Percentiles rank a stretch among this genome's conserved stretches.
phyloP scores from a whole-genome alignment of 345 rosid species.

The Turnera subulata region DNA sequence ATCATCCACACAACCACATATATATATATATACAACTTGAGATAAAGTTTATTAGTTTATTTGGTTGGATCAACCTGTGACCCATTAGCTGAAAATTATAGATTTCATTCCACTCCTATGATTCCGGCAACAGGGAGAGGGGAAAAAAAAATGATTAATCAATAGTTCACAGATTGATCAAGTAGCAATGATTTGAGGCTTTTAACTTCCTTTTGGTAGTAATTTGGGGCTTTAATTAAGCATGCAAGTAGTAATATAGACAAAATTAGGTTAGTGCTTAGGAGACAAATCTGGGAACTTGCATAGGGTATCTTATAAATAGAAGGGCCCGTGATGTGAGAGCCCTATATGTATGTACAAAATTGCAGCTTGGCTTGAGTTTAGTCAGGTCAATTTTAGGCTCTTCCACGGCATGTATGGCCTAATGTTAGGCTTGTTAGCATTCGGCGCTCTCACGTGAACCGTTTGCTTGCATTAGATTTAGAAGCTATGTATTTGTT shows the following conservation, averaged over 20 bases:
- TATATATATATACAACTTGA: too few relatives aligned
- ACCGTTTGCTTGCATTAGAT: too few relatives aligned
- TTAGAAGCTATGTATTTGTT: too few relatives aligned
- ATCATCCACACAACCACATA: too few relatives aligned
- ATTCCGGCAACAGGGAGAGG: neutral
- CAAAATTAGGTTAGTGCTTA: neutral
- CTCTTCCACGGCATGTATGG: too few relatives aligned
- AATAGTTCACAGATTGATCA: neutral
- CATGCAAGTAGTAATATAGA: neutral
- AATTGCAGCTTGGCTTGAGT: too few relatives aligned
- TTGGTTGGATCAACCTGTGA: constrained; percentile 6
- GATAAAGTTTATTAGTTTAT: too few relatives aligned
- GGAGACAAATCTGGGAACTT: neutral
- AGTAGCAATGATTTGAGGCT: neutral
- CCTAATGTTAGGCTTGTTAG: too few relatives aligned
- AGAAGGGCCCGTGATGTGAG: neutral
- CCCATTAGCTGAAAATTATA: neutral
- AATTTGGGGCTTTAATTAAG: neutral
- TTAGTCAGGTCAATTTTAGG: too few relatives aligned
- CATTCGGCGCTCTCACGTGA: too few relatives aligned
- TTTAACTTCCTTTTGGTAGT: too few relatives aligned
- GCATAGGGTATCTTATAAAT: neutral
- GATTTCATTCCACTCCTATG: neutral
- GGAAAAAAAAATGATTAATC: neutral
- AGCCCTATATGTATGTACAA: neutral